Evolutionary conservation across 441 rosid genomes (phyloP).

Genomic region (Pelargonium cotyledonis): DNA sequence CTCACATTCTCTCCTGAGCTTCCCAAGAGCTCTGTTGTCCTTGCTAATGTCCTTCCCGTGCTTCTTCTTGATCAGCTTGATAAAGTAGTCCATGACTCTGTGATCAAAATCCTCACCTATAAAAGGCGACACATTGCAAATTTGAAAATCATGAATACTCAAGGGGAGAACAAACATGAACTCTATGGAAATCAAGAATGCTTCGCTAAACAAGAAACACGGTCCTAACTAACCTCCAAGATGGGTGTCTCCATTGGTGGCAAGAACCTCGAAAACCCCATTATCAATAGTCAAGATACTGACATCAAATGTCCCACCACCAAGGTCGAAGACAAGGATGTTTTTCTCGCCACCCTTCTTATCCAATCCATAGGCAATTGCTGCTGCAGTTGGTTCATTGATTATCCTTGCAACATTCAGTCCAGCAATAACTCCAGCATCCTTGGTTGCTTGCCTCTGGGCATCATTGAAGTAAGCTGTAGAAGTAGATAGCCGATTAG

Average conservation of each 20-base stretch:
- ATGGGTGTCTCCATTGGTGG: slow-evolving; percentile 60
- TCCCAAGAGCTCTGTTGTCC: slow-evolving; percentile 56
- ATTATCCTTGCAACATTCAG: slow-evolving; percentile 68
- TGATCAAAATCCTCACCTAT: slow-evolving; percentile 96
- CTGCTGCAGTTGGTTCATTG: slow-evolving; percentile 80
- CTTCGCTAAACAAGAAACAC: neutral
- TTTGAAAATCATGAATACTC: no score
- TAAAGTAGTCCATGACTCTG: slow-evolving; percentile 46
- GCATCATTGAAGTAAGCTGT: slow-evolving; percentile 76
- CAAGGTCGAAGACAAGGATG: slow-evolving; percentile 29
- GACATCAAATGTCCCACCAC: slow-evolving; percentile 63
- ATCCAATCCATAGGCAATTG: slow-evolving; percentile 90
- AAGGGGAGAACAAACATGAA: no score
- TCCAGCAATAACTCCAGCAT: slow-evolving; percentile 94
- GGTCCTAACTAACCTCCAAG: slow-evolving; percentile 49
- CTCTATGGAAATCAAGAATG: no score
- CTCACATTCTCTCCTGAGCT: slow-evolving; percentile 76
- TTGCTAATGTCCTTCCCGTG: slow-evolving; percentile 26
- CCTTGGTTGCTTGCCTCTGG: slow-evolving; percentile 98
- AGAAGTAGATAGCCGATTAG: neutral
- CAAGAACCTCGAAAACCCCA: slow-evolving; percentile 50
- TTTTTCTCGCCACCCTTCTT: slow-evolving; percentile 80
- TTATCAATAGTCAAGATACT: slow-evolving; percentile 60
- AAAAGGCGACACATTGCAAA: no score
- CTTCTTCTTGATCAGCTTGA: slow-evolving; percentile 32